Percentiles rank a stretch among this genome's conserved stretches.
These are phyloP conservation scores for Penicillium desertorum DNA, from an alignment of 495 filamentous ascomycete species.

Conservation along the genomic window DNA sequence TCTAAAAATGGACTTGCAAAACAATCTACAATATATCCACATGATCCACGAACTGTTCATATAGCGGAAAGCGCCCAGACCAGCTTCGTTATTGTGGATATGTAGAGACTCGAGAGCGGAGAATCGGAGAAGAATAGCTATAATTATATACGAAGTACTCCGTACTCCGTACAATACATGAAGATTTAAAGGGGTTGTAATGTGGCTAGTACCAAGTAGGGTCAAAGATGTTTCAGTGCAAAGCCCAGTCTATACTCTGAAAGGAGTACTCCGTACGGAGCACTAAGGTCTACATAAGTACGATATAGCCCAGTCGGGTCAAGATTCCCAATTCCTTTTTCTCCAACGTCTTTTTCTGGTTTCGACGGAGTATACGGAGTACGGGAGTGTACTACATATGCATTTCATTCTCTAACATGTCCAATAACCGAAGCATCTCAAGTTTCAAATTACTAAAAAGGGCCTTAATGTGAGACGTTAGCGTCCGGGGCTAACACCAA, in stretches of 20 bases:
- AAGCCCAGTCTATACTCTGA: too few relatives aligned
- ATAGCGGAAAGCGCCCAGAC: not conserved
- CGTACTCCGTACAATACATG: not conserved
- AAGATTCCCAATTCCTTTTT: too few relatives aligned
- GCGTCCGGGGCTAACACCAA: not conserved
- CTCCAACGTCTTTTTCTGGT: too few relatives aligned
- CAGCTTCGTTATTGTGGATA: not conserved
- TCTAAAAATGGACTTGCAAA: too few relatives aligned
- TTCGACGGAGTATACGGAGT: too few relatives aligned
- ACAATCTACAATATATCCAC: not conserved
- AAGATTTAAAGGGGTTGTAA: not conserved
- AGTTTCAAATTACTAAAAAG: not conserved
- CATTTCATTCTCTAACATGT: too few relatives aligned
- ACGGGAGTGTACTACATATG: too few relatives aligned
- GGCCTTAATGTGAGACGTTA: constrained; percentile 19
- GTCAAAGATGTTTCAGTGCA: not conserved
- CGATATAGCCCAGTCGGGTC: too few relatives aligned
- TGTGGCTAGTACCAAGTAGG: not conserved
- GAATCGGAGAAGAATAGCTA: not conserved
- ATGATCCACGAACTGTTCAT: constrained; percentile 3
- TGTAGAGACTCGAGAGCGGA: not conserved
- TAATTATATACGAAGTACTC: not conserved
- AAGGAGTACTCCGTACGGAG: too few relatives aligned
- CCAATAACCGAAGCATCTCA: not conserved
- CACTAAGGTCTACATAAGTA: too few relatives aligned